phyloP scores from a whole-genome alignment of 495 filamentous ascomycete species.

The Aspergillus taichungensis region DNA sequence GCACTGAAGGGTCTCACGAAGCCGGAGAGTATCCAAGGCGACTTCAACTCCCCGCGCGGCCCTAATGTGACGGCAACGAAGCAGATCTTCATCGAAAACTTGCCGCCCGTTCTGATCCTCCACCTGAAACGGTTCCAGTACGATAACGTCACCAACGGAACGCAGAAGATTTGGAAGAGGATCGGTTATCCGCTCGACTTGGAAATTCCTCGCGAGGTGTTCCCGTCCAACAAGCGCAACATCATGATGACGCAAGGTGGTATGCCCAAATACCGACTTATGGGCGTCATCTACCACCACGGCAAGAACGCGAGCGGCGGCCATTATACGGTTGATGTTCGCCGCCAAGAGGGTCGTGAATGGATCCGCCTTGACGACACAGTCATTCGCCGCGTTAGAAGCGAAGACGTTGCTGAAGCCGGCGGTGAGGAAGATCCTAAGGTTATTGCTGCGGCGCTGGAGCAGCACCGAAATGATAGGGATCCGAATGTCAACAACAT shows the following conservation, averaged over 20 bases:
- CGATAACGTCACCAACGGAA: slow-evolving; percentile 72
- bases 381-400: slow-evolving; percentile 71
- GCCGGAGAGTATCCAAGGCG: slow-evolving; percentile 74
- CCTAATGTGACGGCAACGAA: slow-evolving; percentile 73
- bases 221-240: slow-evolving; percentile 65
- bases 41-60: slow-evolving; percentile 76
- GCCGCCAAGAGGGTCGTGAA: slow-evolving; percentile 84
- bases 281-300: slow-evolving; percentile 93
- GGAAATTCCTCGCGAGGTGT: slow-evolving; percentile 89
- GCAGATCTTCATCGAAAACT: slow-evolving; percentile 87
- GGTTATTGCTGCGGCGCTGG: slow-evolving; percentile 53
- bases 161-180: slow-evolving; percentile 98
- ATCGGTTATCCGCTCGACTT: slow-evolving; percentile 90
- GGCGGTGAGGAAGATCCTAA: slow-evolving; percentile 72
- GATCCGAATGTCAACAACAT: slow-evolving; percentile 56
- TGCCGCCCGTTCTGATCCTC: slow-evolving; percentile 87
- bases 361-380: slow-evolving; percentile 98
- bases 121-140: slow-evolving; percentile 98
- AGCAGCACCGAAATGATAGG: slow-evolving; percentile 53
- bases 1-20: slow-evolving; percentile 78
- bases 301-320: slow-evolving; percentile 91
- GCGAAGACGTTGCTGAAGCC: slow-evolving; percentile 85
- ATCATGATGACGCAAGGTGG: slow-evolving; percentile 52
- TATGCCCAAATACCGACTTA: slow-evolving; percentile 72
- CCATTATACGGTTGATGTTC: slow-evolving; percentile 94